phyloP scores from a whole-genome alignment of 345 rosid species.

The Gossypium bickii region DNA sequence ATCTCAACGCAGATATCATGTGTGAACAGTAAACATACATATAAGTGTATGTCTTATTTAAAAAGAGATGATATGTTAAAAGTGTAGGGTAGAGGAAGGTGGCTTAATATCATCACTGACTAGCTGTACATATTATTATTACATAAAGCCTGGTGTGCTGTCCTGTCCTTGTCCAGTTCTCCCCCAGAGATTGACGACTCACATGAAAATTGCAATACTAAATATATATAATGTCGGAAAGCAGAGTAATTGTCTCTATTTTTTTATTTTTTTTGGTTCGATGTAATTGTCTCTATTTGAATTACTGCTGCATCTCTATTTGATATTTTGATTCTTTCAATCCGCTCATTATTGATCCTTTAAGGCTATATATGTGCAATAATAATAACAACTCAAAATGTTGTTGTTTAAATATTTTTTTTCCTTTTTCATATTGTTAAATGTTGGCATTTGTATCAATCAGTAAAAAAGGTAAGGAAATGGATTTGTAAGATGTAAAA shows the following conservation, averaged over 20 bases:
- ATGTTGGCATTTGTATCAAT: background rate
- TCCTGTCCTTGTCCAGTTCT: background rate
- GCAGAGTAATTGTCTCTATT: background rate
- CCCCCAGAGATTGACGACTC: background rate
- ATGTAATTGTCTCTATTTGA: background rate
- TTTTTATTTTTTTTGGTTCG: too few relatives aligned
- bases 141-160: background rate
- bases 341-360: background rate
- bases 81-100: background rate
- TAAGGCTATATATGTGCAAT: too few relatives aligned
- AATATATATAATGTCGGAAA: background rate
- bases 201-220: background rate
- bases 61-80: too few relatives aligned
- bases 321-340: background rate
- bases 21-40: background rate
- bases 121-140: background rate
- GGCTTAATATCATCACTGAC: background rate
- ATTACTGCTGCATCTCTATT: background rate
- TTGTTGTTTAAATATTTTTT: too few relatives aligned
- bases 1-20: constrained; percentile 24
- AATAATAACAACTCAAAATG: too few relatives aligned
- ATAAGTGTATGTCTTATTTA: too few relatives aligned
- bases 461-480: background rate
- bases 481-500: background rate
- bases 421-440: background rate